A percentile compares a stretch with the other conserved stretches of the same genome.
Conservation (phyloP, 140 eudicot species). For the Flaveria floridana region DNA sequence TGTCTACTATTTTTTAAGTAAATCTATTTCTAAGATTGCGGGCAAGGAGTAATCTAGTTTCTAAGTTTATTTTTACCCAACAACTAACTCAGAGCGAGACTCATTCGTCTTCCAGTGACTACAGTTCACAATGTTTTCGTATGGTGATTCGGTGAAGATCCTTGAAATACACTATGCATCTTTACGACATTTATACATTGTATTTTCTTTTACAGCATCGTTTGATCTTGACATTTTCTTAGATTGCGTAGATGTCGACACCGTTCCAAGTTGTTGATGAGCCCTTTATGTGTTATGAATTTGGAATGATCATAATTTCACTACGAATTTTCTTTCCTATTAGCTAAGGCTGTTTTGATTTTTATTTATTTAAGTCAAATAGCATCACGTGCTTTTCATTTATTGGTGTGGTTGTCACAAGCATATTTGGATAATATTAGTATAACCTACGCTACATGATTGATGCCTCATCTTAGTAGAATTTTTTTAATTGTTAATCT, state of each 20-base stretch:
- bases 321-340: constrained; percentile 5
- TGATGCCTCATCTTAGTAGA: background rate
- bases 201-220: constrained; percentile 8
- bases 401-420: constrained; percentile 14
- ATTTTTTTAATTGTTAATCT: background rate
- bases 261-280: background rate
- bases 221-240: constrained; percentile 8
- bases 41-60: background rate
- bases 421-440: background rate
- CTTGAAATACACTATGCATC: background rate
- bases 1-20: background rate
- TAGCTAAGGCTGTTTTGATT: background rate
- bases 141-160: background rate
- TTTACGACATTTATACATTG: background rate
- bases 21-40: constrained; percentile 2
- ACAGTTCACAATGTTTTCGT: constrained; percentile 5
- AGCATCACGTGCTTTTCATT: background rate
- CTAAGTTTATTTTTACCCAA: constrained; percentile 9
- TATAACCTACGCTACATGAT: background rate
- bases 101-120: background rate
- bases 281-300: background rate
- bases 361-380: background rate
- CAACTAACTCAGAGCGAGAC: constrained; percentile 6
- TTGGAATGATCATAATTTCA: constrained; percentile 16
- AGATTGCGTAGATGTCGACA: background rate